These are phyloP conservation scores for Erythrophleum fordii DNA, from an alignment of 306 rosid genomes.

Conservation along the genomic window DNA sequence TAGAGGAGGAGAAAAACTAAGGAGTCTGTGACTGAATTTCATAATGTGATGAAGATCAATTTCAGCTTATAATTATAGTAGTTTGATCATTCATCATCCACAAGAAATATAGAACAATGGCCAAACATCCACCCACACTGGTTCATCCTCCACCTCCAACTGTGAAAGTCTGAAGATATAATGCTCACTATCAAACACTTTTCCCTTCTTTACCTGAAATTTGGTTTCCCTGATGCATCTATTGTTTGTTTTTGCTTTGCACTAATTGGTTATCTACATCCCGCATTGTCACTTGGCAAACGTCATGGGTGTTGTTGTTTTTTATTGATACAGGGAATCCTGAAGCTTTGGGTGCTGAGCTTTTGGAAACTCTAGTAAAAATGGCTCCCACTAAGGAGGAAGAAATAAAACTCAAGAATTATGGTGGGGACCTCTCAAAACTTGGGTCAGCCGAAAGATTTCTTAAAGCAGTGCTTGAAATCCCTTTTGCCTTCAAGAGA, in stretches of 20 bases:
- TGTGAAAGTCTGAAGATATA: conserved; percentile 21
- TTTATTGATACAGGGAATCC: conserved; percentile 74
- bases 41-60: conserved; percentile 31
- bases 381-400: conserved; percentile 99
- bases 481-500: conserved; percentile 90
- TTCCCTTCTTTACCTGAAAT: conserved; percentile 21
- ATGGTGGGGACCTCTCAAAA: conserved; percentile 75
- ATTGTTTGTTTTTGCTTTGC: conserved; percentile 17
- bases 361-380: conserved; percentile 95
- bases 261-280: not conserved
- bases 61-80: conserved; percentile 10
- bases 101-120: conserved; percentile 30
- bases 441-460: conserved; percentile 95
- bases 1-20: conserved; percentile 20
- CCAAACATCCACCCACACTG: conserved; percentile 25
- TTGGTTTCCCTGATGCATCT: not conserved
- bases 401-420: conserved; percentile 86
- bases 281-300: conserved; percentile 18
- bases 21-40: conserved; percentile 27
- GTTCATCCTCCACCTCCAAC: conserved; percentile 5
- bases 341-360: conserved; percentile 91
- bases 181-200: not conserved
- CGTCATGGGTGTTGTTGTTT: conserved; percentile 27
- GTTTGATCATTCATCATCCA: not conserved
- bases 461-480: conserved; percentile 88